Evolutionary conservation across 371 early-diverging fungal species (phyloP), one percentile per base, ranked within the genome.

Genomic region (Mucor piriformis): DNA sequence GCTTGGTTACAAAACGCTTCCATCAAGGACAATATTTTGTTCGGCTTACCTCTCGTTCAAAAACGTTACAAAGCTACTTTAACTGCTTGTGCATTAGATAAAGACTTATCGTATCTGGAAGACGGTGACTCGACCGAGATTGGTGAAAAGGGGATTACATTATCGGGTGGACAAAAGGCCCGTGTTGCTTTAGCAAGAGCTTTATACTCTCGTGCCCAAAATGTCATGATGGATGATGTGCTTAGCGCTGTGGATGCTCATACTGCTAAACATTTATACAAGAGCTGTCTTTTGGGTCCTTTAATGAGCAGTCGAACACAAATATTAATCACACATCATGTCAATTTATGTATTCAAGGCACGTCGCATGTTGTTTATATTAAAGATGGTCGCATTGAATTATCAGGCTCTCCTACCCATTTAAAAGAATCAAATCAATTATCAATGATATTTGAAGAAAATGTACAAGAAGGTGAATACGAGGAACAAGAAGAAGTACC

Each of bases 91-190:
- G 81, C 83, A 38, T 61, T 85, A 18, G 64, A 61, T 6, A 77
- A 75, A n/a, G 85, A 85, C 46, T 49, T 85, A n/a, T 65, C 67
- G 1, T 70, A 72, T 40, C 69, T 98, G 7, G 83, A 86, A 24
- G 88, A 88, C 50, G 96, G 95, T 32, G 98, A 98, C 64, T 53
- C 77, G 69, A 97, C 97, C 0, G 94, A 95, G 76, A 88, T 96
- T 63, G 97, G 97, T 20, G 96, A 95, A 72, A 87, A 87, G 42
- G 92, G 92, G 5, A 85, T 90, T 38, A 88, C 89, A 3, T 72
- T 91, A 6, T 86, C 86, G 12, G 92, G 90, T 54, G 90, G 92
- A 20, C 92, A 90, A 64, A 89, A 88, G 64, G 90, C 90, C 47
- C 88, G 92, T 65, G 89, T 94, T 11, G 77, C 90, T 0, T 69